These are phyloP conservation scores for Fraxinus greggii DNA, from an alignment of 305 asterid genomes.

Conservation along the genomic window DNA sequence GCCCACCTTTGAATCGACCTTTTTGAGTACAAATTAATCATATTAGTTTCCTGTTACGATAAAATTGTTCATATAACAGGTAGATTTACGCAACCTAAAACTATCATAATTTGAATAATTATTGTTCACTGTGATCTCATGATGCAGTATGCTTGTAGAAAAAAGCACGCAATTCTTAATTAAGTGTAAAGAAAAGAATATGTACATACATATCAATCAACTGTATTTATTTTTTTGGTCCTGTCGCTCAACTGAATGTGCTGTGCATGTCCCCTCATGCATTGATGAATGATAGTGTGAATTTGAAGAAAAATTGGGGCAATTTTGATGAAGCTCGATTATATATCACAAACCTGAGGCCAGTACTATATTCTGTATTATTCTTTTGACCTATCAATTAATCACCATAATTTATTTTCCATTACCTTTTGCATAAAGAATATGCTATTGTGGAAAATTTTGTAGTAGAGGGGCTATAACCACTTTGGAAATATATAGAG, in stretches of 20 bases:
- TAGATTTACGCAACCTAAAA: background rate
- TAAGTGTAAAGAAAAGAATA: background rate
- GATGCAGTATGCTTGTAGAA: background rate
- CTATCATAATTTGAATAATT: background rate
- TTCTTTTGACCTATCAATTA: background rate
- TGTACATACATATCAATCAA: background rate
- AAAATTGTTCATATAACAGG: background rate
- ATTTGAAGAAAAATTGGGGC: background rate
- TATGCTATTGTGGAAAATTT: background rate
- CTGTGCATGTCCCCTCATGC: slow-evolving; percentile 28
- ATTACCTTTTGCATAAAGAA: background rate
- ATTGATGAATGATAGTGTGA: slow-evolving; percentile 23
- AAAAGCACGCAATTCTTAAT: background rate
- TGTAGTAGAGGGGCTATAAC: background rate
- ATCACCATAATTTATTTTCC: background rate
- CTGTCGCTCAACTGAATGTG: background rate
- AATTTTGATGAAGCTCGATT: slow-evolving; percentile 11
- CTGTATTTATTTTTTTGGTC: background rate
- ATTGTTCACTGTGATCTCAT: background rate
- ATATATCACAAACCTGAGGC: slow-evolving; percentile 24
- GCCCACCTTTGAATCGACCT: too few species aligned
- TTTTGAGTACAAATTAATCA: background rate
- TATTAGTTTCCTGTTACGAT: background rate
- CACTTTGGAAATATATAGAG: background rate
- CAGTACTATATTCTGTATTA: background rate